Base-by-base conservation (phyloP, 164 flowering plant species). In the Paratinospora sagittata region DNA sequence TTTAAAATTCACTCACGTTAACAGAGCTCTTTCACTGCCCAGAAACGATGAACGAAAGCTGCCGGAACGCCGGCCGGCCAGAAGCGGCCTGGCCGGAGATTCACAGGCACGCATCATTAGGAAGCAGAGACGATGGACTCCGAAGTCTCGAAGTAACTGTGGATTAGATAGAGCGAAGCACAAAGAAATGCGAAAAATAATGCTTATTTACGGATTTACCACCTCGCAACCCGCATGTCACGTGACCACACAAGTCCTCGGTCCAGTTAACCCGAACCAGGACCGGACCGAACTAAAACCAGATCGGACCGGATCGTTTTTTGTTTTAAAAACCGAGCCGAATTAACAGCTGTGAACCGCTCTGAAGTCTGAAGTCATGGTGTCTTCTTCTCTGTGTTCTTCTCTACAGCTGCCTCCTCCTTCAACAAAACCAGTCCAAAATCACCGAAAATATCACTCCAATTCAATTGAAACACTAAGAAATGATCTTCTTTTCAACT, bases 1-100 rank as follows among this genome's bases (percentile, higher is more conserved):
- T n/a, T n/a, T n/a, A n/a, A 24, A 10, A 52, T 12, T 6, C 58
- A 76, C 84, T 73, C 77, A 85, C 85, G 81, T 79, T 5, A 70
- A 69, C 1, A 74, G 71, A 45, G 71, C 34, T 47, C 76, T 76
- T 49, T 72, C 68, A 24, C 70, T 17, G 41, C 75, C 69, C 16
- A 75, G 58, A 3, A 71, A 58, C 4, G 76, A 79, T 27, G 82
- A 61, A 8, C 81, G 74, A 43, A 73, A 73, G 69, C 60, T 33
- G 9, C 70, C 49, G 14, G 68, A 24, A 17, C 80, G 73, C 17
- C 30, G 74, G 68, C 64, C 21, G 63, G 74, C 65, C 41, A 68
- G 63, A 30, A 37, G 61, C 34, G 60, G 78, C 55, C 70, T 77
- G 67, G 75, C 62, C 43, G 74, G 75, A 72, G 75, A 69, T 65